phyloP scores from a whole-genome alignment of 345 rosid species.

The Raphanus sativus region DNA sequence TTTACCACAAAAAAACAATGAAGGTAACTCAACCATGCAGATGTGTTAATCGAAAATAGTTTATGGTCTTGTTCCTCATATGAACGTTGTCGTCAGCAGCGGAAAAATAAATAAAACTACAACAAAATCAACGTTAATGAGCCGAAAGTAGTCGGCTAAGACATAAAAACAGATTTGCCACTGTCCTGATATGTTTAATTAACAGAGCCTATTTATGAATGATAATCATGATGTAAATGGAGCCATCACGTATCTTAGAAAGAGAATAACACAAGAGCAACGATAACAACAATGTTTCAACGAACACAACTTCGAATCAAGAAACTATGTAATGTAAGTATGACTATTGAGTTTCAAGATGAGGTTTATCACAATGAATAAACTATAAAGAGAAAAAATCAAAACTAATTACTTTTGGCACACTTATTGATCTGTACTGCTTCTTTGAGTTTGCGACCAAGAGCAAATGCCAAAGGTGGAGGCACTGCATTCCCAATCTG shows the following conservation, averaged over 20 bases:
- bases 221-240: neutral
- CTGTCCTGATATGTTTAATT: too few relatives aligned
- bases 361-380: neutral
- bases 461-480: constrained; percentile 77
- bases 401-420: neutral
- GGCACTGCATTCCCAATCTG: constrained; percentile 98
- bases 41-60: too few relatives aligned
- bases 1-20: too few relatives aligned
- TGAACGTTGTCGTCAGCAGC: too few relatives aligned
- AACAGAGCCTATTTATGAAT: neutral
- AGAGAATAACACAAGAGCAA: neutral
- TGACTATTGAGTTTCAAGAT: neutral
- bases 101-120: too few relatives aligned
- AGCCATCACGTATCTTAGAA: neutral
- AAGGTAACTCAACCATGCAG: too few relatives aligned
- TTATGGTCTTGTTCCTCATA: too few relatives aligned
- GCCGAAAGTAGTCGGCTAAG: neutral
- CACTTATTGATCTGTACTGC: constrained; percentile 44
- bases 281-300: neutral
- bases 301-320: neutral
- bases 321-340: neutral
- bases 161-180: neutral
- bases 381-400: neutral
- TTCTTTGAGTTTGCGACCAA: constrained; percentile 82
- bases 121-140: too few relatives aligned